Percentiles rank a stretch among this genome's conserved stretches.
Evolutionary conservation across 441 rosid genomes (phyloP).

Genomic region (Geranium incanum): DNA sequence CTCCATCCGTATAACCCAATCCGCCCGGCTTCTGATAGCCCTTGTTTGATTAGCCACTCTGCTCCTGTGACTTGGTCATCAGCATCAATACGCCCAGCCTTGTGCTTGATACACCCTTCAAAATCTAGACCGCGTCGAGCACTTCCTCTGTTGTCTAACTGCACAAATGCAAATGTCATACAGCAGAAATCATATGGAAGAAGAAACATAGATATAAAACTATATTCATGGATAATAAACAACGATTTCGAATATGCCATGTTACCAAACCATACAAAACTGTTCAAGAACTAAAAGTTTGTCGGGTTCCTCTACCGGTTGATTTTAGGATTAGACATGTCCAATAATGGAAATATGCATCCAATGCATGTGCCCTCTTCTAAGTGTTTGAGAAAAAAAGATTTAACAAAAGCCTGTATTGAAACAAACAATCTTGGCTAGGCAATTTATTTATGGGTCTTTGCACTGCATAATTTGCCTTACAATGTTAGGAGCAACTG

Average conservation of each 20-base stretch:
- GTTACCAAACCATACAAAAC: no score
- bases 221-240: no score
- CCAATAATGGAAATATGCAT: neutral
- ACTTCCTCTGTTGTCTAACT: constrained; percentile 92
- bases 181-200: neutral
- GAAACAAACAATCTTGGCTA: no score
- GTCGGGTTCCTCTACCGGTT: no score
- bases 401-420: no score
- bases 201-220: neutral
- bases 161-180: constrained; percentile 19
- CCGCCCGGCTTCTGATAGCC: constrained; percentile 57
- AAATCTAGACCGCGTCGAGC: constrained; percentile 78
- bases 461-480: no score
- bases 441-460: no score
- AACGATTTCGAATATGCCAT: neutral
- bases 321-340: neutral
- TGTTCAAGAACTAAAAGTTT: no score
- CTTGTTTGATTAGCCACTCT: constrained; percentile 73
- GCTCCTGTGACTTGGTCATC: constrained; percentile 81
- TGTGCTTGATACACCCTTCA: constrained; percentile 60
- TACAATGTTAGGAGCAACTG: no score
- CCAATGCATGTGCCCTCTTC: no score
- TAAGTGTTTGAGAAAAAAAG: no score
- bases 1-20: constrained; percentile 92
- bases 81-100: constrained; percentile 53